Evolutionary conservation across 441 rosid species (phyloP), one percentile per base, ranked within the genome.

Genomic region (Syzygium malaccense): DNA sequence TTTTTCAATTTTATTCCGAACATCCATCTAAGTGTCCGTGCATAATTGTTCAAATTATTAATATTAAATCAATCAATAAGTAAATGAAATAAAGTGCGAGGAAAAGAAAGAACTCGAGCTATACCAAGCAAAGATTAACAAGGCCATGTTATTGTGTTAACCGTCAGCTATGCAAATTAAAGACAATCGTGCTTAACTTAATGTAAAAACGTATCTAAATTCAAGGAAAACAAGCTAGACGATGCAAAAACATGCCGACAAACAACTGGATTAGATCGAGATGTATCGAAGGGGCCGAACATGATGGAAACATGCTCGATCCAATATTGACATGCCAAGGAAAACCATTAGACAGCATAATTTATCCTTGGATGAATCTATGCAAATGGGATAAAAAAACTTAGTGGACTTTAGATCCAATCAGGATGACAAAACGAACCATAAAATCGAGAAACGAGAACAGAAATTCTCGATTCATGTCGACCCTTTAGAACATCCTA

Each of bases 241-340:
- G 48, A 45, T 45, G 48, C 9, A 45, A 45, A 45, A 45, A 58
- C 30, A 58, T 58, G n/a, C 0, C 2, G 64, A 58, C 64, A 58
- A 53, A 57, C 0, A 0, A 26, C 14, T 0, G 0, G 14, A 2
- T 58, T 12, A 58, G 14, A 58, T 26, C 3, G 3, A 0, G 64
- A 58, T 26, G 30, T 58, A 12, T 26, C 0, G 14, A 58, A 58
- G 0, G 3, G 64, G 64, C 30, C n/a, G 1, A 57, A 58, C 30
- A 11, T 26, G 0, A 58, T 58, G 14, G 14, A 1, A 58, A 58
- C 30, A 0, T 58, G 64, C 64, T 58, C 1, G 5, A 58, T 58
- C 30, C 64, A 1, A 58, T 58, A 58, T 58, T 58, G 1, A 12
- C 30, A 26, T 1, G 0, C 64, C n/a, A 26, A 10, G 30, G 64